phyloP scores from a whole-genome alignment of 1,284 basidiomycete genomes.

The Inonotus obliquus region DNA sequence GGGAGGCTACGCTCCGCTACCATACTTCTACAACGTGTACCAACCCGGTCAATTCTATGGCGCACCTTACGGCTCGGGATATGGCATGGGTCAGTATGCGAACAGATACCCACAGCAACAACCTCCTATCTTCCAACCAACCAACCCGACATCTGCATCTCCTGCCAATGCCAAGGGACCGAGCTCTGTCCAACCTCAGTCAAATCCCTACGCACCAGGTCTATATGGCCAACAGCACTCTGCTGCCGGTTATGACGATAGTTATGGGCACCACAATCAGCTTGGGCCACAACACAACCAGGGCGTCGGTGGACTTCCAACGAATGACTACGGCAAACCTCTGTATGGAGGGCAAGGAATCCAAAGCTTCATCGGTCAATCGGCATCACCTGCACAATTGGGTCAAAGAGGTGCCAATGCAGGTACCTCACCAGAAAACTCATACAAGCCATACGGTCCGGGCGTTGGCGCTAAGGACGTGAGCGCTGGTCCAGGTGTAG shows the following conservation, averaged over 20 bases:
- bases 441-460: slow-evolving; percentile 61
- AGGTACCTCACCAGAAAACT: slow-evolving; percentile 58
- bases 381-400: slow-evolving; percentile 40
- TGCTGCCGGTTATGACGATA: slow-evolving; percentile 59
- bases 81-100: slow-evolving; percentile 68
- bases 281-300: slow-evolving; percentile 47
- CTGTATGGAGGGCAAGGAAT: slow-evolving; percentile 58
- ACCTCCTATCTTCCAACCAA: slow-evolving; percentile 39
- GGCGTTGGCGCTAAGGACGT: slow-evolving; percentile 53
- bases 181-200: slow-evolving; percentile 50
- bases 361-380: slow-evolving; percentile 67
- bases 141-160: slow-evolving; percentile 57
- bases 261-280: slow-evolving; percentile 51
- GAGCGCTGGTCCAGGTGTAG: slow-evolving; percentile 30
- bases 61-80: slow-evolving; percentile 64
- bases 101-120: slow-evolving; percentile 55
- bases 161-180: slow-evolving; percentile 59
- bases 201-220: slow-evolving; percentile 52
- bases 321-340: slow-evolving; percentile 60
- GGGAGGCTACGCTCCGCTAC: slow-evolving; percentile 52
- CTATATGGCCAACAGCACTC: slow-evolving; percentile 59
- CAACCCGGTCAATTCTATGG: slow-evolving; percentile 62
- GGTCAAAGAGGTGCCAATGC: slow-evolving; percentile 37
- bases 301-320: slow-evolving; percentile 42
- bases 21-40: slow-evolving; percentile 52